Base-by-base conservation (phyloP, 2,329 filamentous ascomycete species). In the Cladosporium velox region DNA sequence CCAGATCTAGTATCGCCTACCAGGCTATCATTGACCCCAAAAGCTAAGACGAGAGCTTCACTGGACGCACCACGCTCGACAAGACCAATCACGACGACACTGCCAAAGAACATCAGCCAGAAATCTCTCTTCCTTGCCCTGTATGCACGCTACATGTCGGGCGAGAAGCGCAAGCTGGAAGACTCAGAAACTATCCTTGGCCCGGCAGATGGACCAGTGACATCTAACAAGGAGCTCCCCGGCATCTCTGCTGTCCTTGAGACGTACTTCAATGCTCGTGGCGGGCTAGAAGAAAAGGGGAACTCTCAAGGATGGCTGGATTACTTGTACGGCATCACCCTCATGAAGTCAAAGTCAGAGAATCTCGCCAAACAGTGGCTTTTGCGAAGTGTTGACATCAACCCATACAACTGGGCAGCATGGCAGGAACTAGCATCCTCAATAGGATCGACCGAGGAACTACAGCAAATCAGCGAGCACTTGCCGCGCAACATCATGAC, bases 101-200 rank as follows among this genome's bases (percentile, higher is more conserved):
- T 71, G 11, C 70, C 72, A 11, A 74, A 71, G 12, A 79, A 77
- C 7, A 72, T 97, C 61, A 97, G 93, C 76, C 93, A 97, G 77
- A 96, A 94, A 79, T 93, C 94, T 62, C 79, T 98, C 24, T 99
- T 99, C 75, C 84, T 99, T 12, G 91, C 93, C 0, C 82, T 98
- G 4, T 99, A 99, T 74, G 92, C 95, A 54, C 96, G 94, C 75
- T 93, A 93, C 75, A 87, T 98, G 69, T 91, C 93, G 0, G 95
- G 95, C 1, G 95, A 99, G 82, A 97, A 98, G 83, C 88, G 92
- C 70, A 97, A 94, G 78, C 92, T 97, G 73, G 95, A 99, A 78
- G 94, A 98, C 66, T 92, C 91, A 26, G 95, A 99, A 80, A 97
- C 97, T 91, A 91, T 99, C 60, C 88, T 98, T 79, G 95, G 95